Conservation (phyloP, 2,329 filamentous ascomycete species). For the Fusarium goolgardi region DNA sequence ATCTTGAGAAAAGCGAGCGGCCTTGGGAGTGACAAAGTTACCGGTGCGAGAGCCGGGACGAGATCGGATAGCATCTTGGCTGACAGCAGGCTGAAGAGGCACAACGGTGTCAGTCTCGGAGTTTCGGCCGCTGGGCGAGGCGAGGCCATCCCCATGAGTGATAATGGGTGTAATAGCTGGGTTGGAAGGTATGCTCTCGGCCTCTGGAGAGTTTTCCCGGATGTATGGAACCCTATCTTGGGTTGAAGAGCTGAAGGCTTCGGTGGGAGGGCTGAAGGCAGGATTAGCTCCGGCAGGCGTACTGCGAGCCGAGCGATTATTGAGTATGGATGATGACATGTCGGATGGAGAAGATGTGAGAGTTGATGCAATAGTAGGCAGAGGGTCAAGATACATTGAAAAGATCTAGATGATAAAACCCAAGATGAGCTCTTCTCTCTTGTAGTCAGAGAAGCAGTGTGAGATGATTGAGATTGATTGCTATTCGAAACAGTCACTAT, state of each 20-base stretch:
- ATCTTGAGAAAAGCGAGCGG: slow-evolving; percentile 37
- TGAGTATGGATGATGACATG: slow-evolving; percentile 39
- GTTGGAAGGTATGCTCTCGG: slow-evolving; percentile 15
- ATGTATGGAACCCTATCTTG: slow-evolving; percentile 33
- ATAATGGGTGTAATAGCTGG: slow-evolving; percentile 20
- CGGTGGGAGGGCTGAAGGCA: slow-evolving; percentile 38
- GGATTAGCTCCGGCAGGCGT: slow-evolving; percentile 38
- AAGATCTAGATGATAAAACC: slow-evolving; percentile 4
- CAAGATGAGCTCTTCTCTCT: slow-evolving; percentile 13
- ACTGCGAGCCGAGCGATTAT: slow-evolving; percentile 42
- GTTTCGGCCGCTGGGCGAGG: slow-evolving; percentile 7
- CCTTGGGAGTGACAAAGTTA: slow-evolving; percentile 29
- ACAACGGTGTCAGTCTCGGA: slow-evolving; percentile 41
- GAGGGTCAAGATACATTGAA: slow-evolving; percentile 32
- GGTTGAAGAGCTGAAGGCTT: slow-evolving; percentile 23
- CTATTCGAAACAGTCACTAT: slow-evolving; percentile 11
- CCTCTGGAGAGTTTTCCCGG: slow-evolving; percentile 20
- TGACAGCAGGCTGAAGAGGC: slow-evolving; percentile 36
- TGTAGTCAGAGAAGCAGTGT: slow-evolving; percentile 8
- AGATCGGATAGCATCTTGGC: slow-evolving; percentile 35
- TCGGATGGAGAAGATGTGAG: slow-evolving; percentile 28
- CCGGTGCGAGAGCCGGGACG: slow-evolving; percentile 38
- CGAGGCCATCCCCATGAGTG: slow-evolving; percentile 20
- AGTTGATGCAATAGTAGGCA: slow-evolving; percentile 33
- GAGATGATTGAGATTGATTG: slow-evolving; percentile 6